A percentile compares a stretch with the other conserved stretches of the same genome.
Evolutionary conservation across 192 early-diverging fungal species (phyloP).

Genomic region (Coemansia pectinata): DNA sequence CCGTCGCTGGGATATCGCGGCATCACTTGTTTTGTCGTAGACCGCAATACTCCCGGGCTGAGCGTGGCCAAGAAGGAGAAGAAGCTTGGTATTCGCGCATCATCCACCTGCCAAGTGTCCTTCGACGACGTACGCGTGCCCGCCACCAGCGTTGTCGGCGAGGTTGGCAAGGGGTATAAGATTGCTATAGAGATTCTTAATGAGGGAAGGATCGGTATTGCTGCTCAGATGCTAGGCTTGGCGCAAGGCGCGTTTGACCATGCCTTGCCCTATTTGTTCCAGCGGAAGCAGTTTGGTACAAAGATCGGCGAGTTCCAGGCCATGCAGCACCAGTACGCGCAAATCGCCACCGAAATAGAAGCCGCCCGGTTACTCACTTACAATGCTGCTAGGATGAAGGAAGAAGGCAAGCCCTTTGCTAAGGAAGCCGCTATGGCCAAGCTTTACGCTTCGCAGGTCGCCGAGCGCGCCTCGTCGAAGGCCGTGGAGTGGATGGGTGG

Average conservation of each 20-base stretch:
- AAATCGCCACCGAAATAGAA: constrained; percentile 92
- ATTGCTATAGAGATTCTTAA: constrained; percentile 97
- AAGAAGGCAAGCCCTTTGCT: constrained; percentile 86
- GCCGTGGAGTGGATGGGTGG: constrained; percentile 98
- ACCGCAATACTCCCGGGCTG: constrained; percentile 84
- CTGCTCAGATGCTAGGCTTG: constrained; percentile 96
- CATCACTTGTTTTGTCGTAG: constrained; percentile 96
- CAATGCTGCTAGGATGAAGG: constrained; percentile 94
- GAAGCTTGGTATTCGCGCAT: constrained; percentile 97
- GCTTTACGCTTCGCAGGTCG: constrained; percentile 92
- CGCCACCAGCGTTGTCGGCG: constrained; percentile 83
- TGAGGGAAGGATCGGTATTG: constrained; percentile 98
- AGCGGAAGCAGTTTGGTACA: constrained; percentile 92
- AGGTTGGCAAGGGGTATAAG: constrained; percentile 97
- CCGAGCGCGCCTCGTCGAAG: constrained; percentile 83
- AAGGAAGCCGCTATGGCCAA: constrained; percentile 99
- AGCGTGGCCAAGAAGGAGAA: constrained; percentile 94
- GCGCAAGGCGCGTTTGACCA: constrained; percentile 92
- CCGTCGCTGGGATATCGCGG: constrained; percentile 93
- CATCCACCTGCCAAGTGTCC: constrained; percentile 90
- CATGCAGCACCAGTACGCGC: constrained; percentile 79
- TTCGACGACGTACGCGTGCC: constrained; percentile 94
- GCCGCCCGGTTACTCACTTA: constrained; percentile 95
- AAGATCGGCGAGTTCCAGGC: constrained; percentile 88
- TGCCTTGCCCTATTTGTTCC: constrained; percentile 87